A percentile compares a stretch with the other conserved stretches of the same genome.
Conservation (phyloP, 2,329 filamentous ascomycete species). For the Cytospora mali region DNA sequence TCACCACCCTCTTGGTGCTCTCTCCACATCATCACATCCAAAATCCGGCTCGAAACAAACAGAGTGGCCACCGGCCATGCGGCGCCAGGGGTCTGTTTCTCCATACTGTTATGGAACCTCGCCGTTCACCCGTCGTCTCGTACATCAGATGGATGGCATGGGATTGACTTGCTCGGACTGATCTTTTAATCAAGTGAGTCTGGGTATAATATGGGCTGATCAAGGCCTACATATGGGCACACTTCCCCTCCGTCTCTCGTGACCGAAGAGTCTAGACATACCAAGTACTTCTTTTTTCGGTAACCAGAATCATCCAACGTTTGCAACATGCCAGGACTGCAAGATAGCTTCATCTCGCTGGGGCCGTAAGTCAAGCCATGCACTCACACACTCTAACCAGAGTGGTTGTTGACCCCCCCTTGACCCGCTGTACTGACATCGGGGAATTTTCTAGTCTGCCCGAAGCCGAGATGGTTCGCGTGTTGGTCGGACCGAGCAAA, state of each 20-base stretch:
- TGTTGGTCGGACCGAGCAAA: constrained; percentile 48
- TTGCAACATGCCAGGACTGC: constrained; percentile 8
- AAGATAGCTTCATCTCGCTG: constrained; percentile 19
- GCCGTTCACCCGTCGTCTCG: constrained; percentile 3
- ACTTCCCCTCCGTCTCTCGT: constrained; percentile 9
- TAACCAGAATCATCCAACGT: constrained; percentile 3
- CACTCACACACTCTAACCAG: neutral
- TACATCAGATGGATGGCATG: neutral
- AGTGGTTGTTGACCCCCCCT: neutral
- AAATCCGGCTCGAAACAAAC: constrained; percentile 9
- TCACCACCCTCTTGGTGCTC: neutral
- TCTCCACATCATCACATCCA: constrained; percentile 3
- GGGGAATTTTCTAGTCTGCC: constrained; percentile 17
- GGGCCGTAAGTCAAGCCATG: constrained; percentile 15
- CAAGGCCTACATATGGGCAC: constrained; percentile 25
- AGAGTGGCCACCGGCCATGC: constrained; percentile 6
- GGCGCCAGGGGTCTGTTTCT: constrained; percentile 17
- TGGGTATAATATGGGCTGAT: constrained; percentile 18
- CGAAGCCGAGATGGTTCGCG: constrained; percentile 34
- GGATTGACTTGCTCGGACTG: constrained; percentile 15
- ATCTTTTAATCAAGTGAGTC: constrained; percentile 1
- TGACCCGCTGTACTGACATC: constrained; percentile 10
- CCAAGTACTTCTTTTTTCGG: constrained; percentile 7
- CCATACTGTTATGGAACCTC: constrained; percentile 5
- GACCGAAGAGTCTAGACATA: neutral